A percentile compares a stretch with the other conserved stretches of the same genome.
phyloP scores from a whole-genome alignment of 805 yeast genomes.

The Cyberlindnera lachancei region DNA sequence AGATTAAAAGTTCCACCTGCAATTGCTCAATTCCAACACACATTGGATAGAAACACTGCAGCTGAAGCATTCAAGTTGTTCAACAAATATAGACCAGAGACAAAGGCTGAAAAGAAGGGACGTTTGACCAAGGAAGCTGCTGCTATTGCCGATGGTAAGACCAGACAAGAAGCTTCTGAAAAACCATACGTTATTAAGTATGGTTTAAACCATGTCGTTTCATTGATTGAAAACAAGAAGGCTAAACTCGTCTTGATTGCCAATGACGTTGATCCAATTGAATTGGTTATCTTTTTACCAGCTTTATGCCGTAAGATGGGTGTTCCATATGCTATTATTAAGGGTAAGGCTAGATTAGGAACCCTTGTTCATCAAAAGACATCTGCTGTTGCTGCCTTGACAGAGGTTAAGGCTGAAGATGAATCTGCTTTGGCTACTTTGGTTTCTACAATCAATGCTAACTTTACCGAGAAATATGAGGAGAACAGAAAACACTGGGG shows the following conservation, averaged over 20 bases:
- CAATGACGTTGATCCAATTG: slow-evolving; percentile 98
- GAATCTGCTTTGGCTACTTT: slow-evolving; percentile 91
- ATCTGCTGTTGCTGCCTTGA: slow-evolving; percentile 93
- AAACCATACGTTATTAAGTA: slow-evolving; percentile 96
- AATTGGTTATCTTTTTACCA: slow-evolving; percentile 94
- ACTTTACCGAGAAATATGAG: slow-evolving; percentile 91
- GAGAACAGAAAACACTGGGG: slow-evolving; percentile 99
- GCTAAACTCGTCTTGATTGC: slow-evolving; percentile 96
- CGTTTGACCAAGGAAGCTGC: slow-evolving; percentile 98
- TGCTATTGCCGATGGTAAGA: slow-evolving; percentile 96
- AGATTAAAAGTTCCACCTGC: slow-evolving; percentile 99
- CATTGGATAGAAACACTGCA: slow-evolving; percentile 98
- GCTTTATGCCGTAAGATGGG: slow-evolving; percentile 99
- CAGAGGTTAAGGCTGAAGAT: slow-evolving; percentile 92
- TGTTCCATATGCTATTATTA: slow-evolving; percentile 96
- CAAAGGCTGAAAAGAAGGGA: slow-evolving; percentile 95
- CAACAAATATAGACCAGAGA: slow-evolving; percentile 99
- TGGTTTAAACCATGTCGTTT: slow-evolving; percentile 99
- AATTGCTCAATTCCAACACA: slow-evolving; percentile 91
- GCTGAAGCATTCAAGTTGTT: slow-evolving; percentile 93
- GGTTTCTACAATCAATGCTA: slow-evolving; percentile 86
- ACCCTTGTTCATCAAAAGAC: slow-evolving; percentile 96
- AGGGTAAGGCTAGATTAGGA: slow-evolving; percentile 98
- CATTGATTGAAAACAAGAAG: slow-evolving; percentile 96
- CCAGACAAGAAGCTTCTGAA: slow-evolving; percentile 92